These are phyloP conservation scores for Candida insectalens DNA, from an alignment of 805 yeast genomes.

Conservation along the genomic window DNA sequence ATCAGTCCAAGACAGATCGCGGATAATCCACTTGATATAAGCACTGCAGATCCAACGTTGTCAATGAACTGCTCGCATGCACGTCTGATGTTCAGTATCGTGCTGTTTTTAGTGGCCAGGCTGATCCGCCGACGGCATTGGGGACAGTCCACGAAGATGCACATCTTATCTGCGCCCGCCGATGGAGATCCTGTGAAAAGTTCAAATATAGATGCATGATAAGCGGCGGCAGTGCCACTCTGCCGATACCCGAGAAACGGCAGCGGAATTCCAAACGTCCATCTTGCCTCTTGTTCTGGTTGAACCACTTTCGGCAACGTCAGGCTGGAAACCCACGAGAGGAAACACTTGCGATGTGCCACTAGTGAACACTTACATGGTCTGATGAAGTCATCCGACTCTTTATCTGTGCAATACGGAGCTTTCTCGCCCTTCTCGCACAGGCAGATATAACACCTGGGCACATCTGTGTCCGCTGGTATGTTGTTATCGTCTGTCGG, in stretches of 20 bases:
- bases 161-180: conserved; percentile 10
- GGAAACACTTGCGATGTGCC: conserved; percentile 36
- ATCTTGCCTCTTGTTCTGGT: neutral
- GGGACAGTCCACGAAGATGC: conserved; percentile 25
- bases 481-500: no score
- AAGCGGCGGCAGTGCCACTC: conserved; percentile 5
- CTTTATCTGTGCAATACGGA: conserved; percentile 19
- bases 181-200: conserved; percentile 8
- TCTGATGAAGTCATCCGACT: conserved; percentile 30
- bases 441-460: conserved; percentile 21
- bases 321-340: conserved; percentile 29
- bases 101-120: conserved; percentile 9
- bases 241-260: no score
- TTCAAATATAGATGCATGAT: conserved; percentile 9
- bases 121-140: conserved; percentile 26
- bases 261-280: conserved; percentile 1
- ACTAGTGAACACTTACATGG: conserved; percentile 36
- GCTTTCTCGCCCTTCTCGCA: conserved; percentile 22
- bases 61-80: conserved; percentile 1
- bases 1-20: neutral
- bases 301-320: conserved; percentile 2
- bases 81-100: conserved; percentile 1
- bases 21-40: neutral
- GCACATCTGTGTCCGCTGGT: neutral
- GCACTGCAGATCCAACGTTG: neutral